These are phyloP conservation scores for Cutaneotrichosporon mucoides DNA, from an alignment of 1,284 basidiomycete genomes.

Conservation along the genomic window DNA sequence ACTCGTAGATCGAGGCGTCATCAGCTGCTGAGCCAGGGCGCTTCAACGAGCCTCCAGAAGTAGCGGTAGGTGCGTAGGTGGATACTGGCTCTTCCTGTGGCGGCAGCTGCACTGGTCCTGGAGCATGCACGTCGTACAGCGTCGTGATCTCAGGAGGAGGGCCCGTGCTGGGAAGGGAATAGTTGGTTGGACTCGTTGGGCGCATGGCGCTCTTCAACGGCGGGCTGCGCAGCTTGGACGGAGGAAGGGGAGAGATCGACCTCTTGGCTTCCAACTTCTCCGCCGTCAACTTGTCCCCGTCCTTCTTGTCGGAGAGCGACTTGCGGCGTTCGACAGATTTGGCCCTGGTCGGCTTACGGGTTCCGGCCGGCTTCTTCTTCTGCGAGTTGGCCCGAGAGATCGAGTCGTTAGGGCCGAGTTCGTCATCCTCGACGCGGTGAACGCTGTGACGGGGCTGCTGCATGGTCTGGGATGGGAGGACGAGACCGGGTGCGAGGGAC, in stretches of 20 bases:
- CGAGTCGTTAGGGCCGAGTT: constrained; percentile 20
- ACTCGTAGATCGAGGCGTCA: constrained; percentile 43
- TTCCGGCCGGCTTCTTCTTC: background rate
- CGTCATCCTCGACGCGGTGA: constrained; percentile 6
- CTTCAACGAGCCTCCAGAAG: constrained; percentile 20
- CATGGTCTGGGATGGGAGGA: constrained; percentile 2
- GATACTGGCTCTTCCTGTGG: constrained; percentile 9
- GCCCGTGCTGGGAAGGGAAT: background rate
- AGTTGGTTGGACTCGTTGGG: constrained; percentile 33
- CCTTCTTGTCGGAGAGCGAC: constrained; percentile 14
- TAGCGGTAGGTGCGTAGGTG: constrained; percentile 1
- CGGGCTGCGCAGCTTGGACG: constrained; percentile 36
- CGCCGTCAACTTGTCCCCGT: background rate
- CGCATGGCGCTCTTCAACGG: constrained; percentile 48
- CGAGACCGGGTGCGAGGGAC: constrained; percentile 23
- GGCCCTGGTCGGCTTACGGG: background rate
- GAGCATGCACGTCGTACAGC: constrained; percentile 39
- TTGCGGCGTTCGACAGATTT: background rate
- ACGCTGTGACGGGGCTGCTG: background rate
- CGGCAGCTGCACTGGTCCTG: constrained; percentile 37
- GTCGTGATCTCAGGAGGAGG: constrained; percentile 19
- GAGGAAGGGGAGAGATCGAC: constrained; percentile 35
- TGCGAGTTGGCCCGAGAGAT: constrained; percentile 25
- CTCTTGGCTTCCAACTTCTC: background rate
- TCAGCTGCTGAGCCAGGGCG: constrained; percentile 23